Evolutionary conservation across 345 rosid species (phyloP).

Genomic region (Citrus sinensis): DNA sequence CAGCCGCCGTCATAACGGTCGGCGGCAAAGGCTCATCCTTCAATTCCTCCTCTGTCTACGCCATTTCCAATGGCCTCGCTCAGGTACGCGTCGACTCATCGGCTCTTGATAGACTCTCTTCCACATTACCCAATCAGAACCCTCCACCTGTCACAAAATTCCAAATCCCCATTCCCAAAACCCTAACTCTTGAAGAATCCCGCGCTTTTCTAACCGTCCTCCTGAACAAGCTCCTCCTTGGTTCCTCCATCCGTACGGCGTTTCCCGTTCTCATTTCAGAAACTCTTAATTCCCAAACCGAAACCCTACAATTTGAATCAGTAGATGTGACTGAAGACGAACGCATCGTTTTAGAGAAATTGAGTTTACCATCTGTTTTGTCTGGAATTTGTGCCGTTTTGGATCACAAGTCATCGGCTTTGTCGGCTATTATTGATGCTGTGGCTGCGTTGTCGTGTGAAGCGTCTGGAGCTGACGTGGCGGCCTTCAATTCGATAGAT

Average conservation of each 20-base stretch:
- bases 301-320: conserved; percentile 1
- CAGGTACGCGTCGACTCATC: conserved; percentile 55
- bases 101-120: conserved; percentile 40
- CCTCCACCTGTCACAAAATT: conserved; percentile 1
- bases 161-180: conserved; percentile 13
- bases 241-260: conserved; percentile 32
- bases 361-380: conserved; percentile 31
- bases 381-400: conserved; percentile 53
- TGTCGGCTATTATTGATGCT: conserved; percentile 49
- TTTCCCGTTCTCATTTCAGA: conserved; percentile 39
- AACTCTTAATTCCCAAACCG: conserved; percentile 27
- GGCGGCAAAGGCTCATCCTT: conserved; percentile 64
- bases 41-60: conserved; percentile 42
- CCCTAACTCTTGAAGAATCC: conserved; percentile 35
- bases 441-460: conserved; percentile 79
- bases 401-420: conserved; percentile 48
- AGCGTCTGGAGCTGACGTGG: conserved; percentile 47
- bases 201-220: conserved; percentile 51
- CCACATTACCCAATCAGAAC: conserved; percentile 19
- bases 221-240: conserved; percentile 56
- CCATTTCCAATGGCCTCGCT: conserved; percentile 40
- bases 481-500: conserved; percentile 47
- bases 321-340: conserved; percentile 52
- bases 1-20: conserved; percentile 21
- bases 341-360: conserved; percentile 26